Evolutionary conservation across 2,329 filamentous ascomycete species (phyloP), one percentile per base, ranked within the genome.

Genomic region (Aureobasidium vineae): DNA sequence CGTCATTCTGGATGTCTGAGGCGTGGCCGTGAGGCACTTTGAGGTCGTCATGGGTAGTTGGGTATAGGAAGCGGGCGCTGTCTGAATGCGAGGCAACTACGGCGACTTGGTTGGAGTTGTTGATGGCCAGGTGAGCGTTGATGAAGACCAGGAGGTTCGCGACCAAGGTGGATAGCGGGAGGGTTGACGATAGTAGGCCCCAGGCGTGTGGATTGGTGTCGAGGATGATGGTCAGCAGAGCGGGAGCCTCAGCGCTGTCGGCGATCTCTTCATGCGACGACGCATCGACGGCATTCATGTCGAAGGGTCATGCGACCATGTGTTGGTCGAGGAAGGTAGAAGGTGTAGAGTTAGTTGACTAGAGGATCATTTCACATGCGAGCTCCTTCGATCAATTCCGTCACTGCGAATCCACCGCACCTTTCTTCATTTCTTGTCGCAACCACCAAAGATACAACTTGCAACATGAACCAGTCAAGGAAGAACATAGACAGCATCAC

Each of bases 201-300:
- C 95, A 97, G 72, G 95, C 93, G 72, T 93, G 90, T 2, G 95
- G 95, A 76, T 99, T 99, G 31, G 94, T 97, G 81, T 99, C 95
- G 80, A 99, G 85, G 74, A 99, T 84, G 73, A 99, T 88, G 71
- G 92, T 90, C 63, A 97, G 87, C 41, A 99, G 88, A 16, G 94
- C 96, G 0, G 95, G 91, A 13, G 85, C 80, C 45, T 84, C 53
- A 5, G 31, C 21, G n/a, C 45, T 60, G 15, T 49, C 54, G 31
- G 54, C 33, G 19, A 60, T 33, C 70, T 69, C 65, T 65, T 79
- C 77, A 72, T 81, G 81, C 67, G 80, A 77, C 41, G 82, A 82
- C 56, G 83, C 86, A 77, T 90, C 87, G 72, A 89, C 85, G 64
- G 82, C 82, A 76, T 90, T 87, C 87, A 90, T 90, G 66, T 68